Base-by-base conservation (phyloP, 140 eudicot species). In the Bidens hawaiensis region DNA sequence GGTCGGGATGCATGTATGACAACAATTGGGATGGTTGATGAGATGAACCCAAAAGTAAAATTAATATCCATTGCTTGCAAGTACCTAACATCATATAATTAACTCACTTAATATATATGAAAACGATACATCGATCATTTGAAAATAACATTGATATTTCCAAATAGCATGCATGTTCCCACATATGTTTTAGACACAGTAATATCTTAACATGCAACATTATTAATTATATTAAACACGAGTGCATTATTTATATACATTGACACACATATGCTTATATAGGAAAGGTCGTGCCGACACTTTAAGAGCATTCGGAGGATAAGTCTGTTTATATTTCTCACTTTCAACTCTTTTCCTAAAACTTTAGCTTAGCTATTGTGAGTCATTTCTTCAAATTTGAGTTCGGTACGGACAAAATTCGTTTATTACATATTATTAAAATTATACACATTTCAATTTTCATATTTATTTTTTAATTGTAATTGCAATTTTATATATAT, bases 91-190 rank as follows among this genome's bases (percentile, higher is more conserved):
- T 40, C 58, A 62, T 11, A 36, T n/a, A n/a, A n/a, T n/a, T n/a
- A n/a, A n/a, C n/a, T n/a, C n/a, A n/a, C n/a, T n/a, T n/a, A 62
- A 40, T 45, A 42, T 28, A n/a, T 22, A 16, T 64, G 72, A 64
- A 45, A 72, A 54, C 15, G 67, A 72, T 54, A 16, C 61, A 53
- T 62, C 54, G n/a, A 11, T 22, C 17, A 36, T 36, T 24, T 33
- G 77, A 72, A 31, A 54, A 43, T 64, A 72, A 72, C 72, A 72
- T 64, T 72, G 72, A 72, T 72, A 72, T 72, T 64, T 72, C 34
- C 52, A 13, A 53, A 52, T 71, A 63, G 19, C 24, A 46, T 52
- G 19, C 24, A 46, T 52, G 59, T 50, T 28, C 41, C 65, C 51
- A 17, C 65, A 24, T 16, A 62, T 47, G 4, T 21, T 47, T 59